Conservation (phyloP, 371 early-diverging fungal genomes). For the Apophysomyces elegans region DNA sequence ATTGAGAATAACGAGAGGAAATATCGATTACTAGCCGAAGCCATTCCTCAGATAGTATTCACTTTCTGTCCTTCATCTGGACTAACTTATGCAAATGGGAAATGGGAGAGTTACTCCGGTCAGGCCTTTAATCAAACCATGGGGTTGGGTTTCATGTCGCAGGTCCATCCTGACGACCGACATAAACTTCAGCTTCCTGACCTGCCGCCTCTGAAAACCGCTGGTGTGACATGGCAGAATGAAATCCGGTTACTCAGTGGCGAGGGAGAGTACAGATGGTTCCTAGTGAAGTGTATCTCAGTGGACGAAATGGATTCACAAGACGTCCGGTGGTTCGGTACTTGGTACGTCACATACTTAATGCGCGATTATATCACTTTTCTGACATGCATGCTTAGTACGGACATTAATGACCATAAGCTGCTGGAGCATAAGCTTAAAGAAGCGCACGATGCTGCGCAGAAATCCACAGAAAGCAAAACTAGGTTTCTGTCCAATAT, state of each 20-base stretch:
- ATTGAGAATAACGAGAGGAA: conserved; percentile 68
- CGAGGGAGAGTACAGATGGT: conserved; percentile 64
- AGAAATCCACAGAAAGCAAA: conserved; percentile 72
- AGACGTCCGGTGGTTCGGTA: conserved; percentile 68
- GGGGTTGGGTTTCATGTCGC: conserved; percentile 67
- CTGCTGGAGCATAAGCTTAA: conserved; percentile 66
- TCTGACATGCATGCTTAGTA: conserved; percentile 29
- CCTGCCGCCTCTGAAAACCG: conserved; percentile 38
- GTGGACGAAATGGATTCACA: conserved; percentile 63
- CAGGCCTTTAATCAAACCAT: conserved; percentile 58
- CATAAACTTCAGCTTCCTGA: conserved; percentile 60
- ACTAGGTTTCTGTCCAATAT: conserved; percentile 70
- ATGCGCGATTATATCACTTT: neutral
- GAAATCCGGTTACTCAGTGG: conserved; percentile 58
- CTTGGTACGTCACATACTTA: conserved; percentile 44
- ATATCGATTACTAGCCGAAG: conserved; percentile 66
- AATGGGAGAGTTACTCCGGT: conserved; percentile 65
- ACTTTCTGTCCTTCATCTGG: conserved; percentile 65
- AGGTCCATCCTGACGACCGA: conserved; percentile 67
- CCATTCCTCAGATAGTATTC: conserved; percentile 72
- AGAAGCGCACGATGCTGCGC: conserved; percentile 71
- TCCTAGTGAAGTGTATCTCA: conserved; percentile 66
- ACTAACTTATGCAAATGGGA: conserved; percentile 64
- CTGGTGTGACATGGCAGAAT: conserved; percentile 58
- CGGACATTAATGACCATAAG: conserved; percentile 71